These are phyloP conservation scores for Fusarium drepaniforme DNA, from an alignment of 2,329 filamentous ascomycete species.

Conservation along the genomic window DNA sequence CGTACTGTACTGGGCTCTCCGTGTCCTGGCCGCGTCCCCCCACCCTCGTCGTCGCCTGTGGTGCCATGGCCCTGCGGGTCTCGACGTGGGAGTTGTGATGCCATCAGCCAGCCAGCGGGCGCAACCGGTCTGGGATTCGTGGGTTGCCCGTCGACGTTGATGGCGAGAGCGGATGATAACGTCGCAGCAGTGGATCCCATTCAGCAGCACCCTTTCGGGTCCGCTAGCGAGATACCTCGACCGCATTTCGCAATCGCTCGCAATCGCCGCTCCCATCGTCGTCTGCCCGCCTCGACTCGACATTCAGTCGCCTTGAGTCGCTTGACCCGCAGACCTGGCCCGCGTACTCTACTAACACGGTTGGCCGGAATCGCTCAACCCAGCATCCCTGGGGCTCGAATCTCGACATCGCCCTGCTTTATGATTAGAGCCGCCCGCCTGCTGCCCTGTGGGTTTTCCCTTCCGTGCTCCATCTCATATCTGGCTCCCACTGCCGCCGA, in stretches of 20 bases:
- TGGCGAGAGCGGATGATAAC: slow-evolving; percentile 44
- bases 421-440: slow-evolving; percentile 45
- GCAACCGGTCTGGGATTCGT: slow-evolving; percentile 46
- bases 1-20: slow-evolving; percentile 11
- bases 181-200: slow-evolving; percentile 38
- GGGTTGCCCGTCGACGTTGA: slow-evolving; percentile 36
- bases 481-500: slow-evolving; percentile 36
- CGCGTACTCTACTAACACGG: slow-evolving; percentile 38
- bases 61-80: slow-evolving; percentile 45
- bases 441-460: slow-evolving; percentile 25
- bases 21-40: slow-evolving; percentile 31
- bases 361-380: slow-evolving; percentile 40
- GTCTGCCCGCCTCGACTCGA: slow-evolving; percentile 1
- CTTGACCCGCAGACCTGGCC: slow-evolving; percentile 8
- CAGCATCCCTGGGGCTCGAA: slow-evolving; percentile 44
- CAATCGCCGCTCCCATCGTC: slow-evolving; percentile 3
- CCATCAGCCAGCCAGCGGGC: slow-evolving; percentile 46
- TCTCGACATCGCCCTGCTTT: slow-evolving; percentile 48
- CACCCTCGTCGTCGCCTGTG: slow-evolving; percentile 37
- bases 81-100: slow-evolving; percentile 47
- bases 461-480: slow-evolving; percentile 34
- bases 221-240: slow-evolving; percentile 30
- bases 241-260: background rate
- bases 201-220: slow-evolving; percentile 18
- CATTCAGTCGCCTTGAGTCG: background rate